A percentile compares a stretch with the other conserved stretches of the same genome.
phyloP scores from a whole-genome alignment of 768 basidiomycete genomes.

The Leccinum disarticulatum region DNA sequence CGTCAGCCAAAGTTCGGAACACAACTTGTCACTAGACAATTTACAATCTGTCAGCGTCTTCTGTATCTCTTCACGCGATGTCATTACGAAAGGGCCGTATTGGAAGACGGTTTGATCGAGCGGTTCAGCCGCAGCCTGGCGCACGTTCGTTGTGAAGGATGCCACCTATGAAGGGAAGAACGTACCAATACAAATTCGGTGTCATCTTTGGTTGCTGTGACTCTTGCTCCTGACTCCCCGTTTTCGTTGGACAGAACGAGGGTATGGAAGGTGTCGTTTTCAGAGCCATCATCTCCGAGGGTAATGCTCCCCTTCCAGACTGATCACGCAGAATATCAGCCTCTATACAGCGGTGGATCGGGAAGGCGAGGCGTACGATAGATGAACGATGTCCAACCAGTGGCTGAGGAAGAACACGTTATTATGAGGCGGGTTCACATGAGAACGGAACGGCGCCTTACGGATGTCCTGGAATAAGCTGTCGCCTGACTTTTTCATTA shows the following conservation, averaged over 20 bases:
- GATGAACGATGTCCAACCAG: conserved; percentile 88
- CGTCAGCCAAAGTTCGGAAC: conserved; percentile 2
- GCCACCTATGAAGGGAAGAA: conserved; percentile 3
- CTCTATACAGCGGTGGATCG: background rate
- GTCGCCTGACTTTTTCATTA: conserved; percentile 57
- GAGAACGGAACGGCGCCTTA: conserved; percentile 34
- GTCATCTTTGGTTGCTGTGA: conserved; percentile 57
- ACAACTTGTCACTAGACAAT: conserved; percentile 16
- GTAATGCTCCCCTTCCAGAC: conserved; percentile 53
- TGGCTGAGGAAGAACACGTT: conserved; percentile 40
- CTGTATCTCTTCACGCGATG: conserved; percentile 73
- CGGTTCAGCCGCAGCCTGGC: conserved; percentile 80
- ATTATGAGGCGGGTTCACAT: background rate
- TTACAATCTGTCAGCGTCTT: conserved; percentile 81
- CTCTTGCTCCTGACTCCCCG: conserved; percentile 64
- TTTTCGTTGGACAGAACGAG: conserved; percentile 69
- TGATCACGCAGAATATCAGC: conserved; percentile 13
- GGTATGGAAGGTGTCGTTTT: conserved; percentile 69
- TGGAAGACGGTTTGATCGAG: conserved; percentile 87
- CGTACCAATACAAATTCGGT: conserved; percentile 77
- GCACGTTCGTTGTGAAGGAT: conserved; percentile 6
- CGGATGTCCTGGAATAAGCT: conserved; percentile 82
- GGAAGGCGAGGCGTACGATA: conserved; percentile 57
- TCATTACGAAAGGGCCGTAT: conserved; percentile 89
- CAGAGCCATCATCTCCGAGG: conserved; percentile 50